These are phyloP conservation scores for Cytospora chrysosperma DNA, from an alignment of 2,329 filamentous ascomycete genomes.

Conservation along the genomic window DNA sequence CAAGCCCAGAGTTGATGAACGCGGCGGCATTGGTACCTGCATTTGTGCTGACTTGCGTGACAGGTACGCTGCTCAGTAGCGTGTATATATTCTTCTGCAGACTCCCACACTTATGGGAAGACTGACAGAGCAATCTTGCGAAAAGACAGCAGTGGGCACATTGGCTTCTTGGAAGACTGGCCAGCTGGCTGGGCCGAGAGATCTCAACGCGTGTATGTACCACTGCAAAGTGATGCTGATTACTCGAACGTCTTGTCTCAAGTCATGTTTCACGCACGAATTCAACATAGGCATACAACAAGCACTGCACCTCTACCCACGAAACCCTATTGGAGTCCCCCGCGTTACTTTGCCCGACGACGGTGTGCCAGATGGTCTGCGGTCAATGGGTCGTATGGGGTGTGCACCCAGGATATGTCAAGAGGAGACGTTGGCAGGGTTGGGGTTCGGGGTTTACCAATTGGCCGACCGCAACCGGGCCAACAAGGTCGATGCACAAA, in stretches of 20 bases:
- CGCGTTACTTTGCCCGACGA: slow-evolving; percentile 27
- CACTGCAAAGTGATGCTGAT: no score
- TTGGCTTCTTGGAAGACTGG: slow-evolving; percentile 15
- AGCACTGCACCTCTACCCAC: slow-evolving; percentile 36
- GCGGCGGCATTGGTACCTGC: neutral
- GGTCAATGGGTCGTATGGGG: slow-evolving; percentile 33
- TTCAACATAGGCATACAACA: slow-evolving; percentile 30
- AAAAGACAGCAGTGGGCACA: neutral
- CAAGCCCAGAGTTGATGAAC: neutral
- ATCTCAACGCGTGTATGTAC: slow-evolving; percentile 17
- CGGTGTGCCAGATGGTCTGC: slow-evolving; percentile 35
- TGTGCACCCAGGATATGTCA: neutral
- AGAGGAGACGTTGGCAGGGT: neutral
- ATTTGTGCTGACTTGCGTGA: neutral
- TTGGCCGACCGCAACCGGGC: neutral
- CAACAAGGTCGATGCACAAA: neutral
- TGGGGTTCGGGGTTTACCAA: neutral
- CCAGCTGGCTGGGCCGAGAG: neutral
- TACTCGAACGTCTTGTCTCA: no score
- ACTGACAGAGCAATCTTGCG: slow-evolving; percentile 5
- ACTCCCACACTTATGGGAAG: neutral
- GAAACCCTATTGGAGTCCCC: slow-evolving; percentile 31
- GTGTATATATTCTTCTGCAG: slow-evolving; percentile 8
- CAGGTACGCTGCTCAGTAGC: slow-evolving; percentile 12
- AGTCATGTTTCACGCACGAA: neutral